Evolutionary conservation across 176 grass and related monocot genomes (phyloP), one percentile per base, ranked within the genome.

Genomic region (Zea luxurians): DNA sequence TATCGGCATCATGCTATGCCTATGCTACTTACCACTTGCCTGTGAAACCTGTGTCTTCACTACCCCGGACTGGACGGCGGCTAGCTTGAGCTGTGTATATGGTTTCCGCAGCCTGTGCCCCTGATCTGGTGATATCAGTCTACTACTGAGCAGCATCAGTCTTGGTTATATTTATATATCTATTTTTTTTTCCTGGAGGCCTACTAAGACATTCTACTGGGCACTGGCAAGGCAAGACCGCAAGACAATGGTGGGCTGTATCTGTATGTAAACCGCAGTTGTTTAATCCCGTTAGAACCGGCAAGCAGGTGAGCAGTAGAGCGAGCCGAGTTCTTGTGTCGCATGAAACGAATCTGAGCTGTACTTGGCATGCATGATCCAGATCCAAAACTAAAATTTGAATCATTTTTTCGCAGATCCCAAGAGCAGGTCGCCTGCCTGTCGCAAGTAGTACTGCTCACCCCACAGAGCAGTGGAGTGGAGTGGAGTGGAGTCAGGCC

Each of bases 341-440:
- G 64, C 71, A 84, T 76, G 86, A 81, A 48, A 68, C 77, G 78
- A 61, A 82, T 66, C 72, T 82, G 77, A 73, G 78, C 73, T 84
- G 81, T 84, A 76, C 72, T 70, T 68, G 66, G 68, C 53, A 74
- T 60, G 87, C 50, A 74, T 66, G 87, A 82, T 89, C 66, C 66
- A 89, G 87, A 85, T 89, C 87, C 87, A 85, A 81, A 89, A 53
- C 82, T 80, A 82, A 89, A 73, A 73, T 82, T 85, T 89, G 82
- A 89, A 85, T 76, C 36, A 77, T 81, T 81, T 81, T 35, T 85
- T 81, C 27, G 87, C 87, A 89, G 87, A 89, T 85, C 82, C 82
- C 87, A 77, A 82, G 77, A 80, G 48, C 80, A 45, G 64, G 59
- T 40, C 35, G 48, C 69, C 73, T 41, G 79, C 67, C 80, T 83